Evolutionary conservation across 2,329 filamentous ascomycete genomes (phyloP), one percentile per base, ranked within the genome.

Genomic region (Tolypocladium tundrense): DNA sequence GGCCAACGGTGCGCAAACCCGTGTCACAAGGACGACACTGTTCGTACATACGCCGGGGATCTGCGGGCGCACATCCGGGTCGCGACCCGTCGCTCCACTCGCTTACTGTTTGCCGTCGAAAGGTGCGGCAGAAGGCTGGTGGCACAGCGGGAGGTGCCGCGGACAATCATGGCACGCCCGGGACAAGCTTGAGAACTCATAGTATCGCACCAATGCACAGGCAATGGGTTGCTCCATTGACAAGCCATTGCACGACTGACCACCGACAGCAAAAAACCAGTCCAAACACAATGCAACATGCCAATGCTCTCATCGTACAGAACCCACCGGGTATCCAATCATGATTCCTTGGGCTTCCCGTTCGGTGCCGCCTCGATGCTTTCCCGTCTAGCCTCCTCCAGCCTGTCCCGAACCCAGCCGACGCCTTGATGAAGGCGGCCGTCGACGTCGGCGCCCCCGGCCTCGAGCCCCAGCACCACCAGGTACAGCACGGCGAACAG

Each of bases 371-470:
- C 45, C 54, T 31, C 45, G 14, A 55, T 59, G 41, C 27, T 45
- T 40, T 45, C 33, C 31, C 54, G 33, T 41, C 42, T 58, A 35
- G 58, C 14, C 31, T 59, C 52, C 2, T 58, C 51, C 11, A 66
- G 42, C 55, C 58, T 56, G 4, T 62, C 40, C 53, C 56, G 60
- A 19, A 42, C 56, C 57, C 63, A 63, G 16, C 55, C 57, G 57
- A 65, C 64, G 7, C 58, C 63, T 37, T 59, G 43, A 11, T 57
- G 60, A 55, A 70, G 62, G 24, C 57, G 53, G 53, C 57, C 64
- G 56, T 75, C 72, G 13, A 74, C 69, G 43, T 75, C 71, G 2
- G 75, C 62, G 1, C 75, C 74, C 0, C 48, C 60, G 0, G 62
- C 61, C 24, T 68, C 65, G 42, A 75, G 59, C 9, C 62, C 59